Base-by-base conservation (phyloP, 139 green algal species). In the Yamagishiella unicocca region DNA sequence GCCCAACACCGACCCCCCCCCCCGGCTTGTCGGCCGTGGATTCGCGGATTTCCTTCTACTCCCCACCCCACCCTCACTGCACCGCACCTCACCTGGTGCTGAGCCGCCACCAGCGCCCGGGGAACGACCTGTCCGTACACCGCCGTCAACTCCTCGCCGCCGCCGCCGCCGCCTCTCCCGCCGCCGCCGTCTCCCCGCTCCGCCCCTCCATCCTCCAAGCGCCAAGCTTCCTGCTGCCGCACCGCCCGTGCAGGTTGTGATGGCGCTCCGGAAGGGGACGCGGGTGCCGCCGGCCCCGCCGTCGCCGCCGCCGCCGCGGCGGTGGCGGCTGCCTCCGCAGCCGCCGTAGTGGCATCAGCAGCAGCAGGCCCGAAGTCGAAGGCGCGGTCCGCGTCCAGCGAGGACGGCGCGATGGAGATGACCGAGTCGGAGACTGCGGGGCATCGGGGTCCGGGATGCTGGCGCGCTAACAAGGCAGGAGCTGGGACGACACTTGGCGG, bases 371-470 rank as follows among this genome's bases (percentile, higher is more conserved):
- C 55, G 53, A 87, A 79, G 46, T 87, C 81, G 31, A 45, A 70
- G 8, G 81, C 64, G 0, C 66, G 64, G 40, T 87, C 81, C 5
- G 37, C 43, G 29, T 87, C 81, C 43, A 87, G 81, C 22, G 81
- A 87, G 66, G 81, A 87, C 12, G 81, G 22, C 6, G 81, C 81
- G 31, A 70, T 1, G 33, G 81, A 87, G 5, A 87, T 21, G 7
- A 66, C 45, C 24, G 81, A 87, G 7, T 77, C 81, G 45, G 81
- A 87, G 10, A 78, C 40, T 54, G 70, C 38, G 42, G 21, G 58
- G 58, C 14, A 33, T 68, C 21, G 24, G 21, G 24, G 14, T 29
- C 21, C 58, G 24, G 58, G 58, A 33, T 33, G 19, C 22, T 29
- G 14, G 50, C 12, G 50, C 17, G 50, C 17, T 25, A 58, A 25